Conservation (phyloP, 2,329 filamentous ascomycete genomes). For the Exophiala phaeomuriformis region DNA sequence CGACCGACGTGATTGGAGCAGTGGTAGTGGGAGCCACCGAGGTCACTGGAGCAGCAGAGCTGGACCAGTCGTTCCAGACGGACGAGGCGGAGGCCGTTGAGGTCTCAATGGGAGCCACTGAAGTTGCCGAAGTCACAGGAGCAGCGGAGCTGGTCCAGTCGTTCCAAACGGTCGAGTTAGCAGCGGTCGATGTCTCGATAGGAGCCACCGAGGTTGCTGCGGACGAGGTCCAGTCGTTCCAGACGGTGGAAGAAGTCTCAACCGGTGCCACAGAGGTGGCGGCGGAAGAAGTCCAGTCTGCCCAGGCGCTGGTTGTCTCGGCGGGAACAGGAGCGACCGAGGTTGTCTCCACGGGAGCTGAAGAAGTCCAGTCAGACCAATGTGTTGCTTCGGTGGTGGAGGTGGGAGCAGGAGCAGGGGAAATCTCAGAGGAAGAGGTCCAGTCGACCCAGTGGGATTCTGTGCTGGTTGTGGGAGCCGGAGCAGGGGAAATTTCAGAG, state of each 20-base stretch:
- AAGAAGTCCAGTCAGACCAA: conserved; percentile 1
- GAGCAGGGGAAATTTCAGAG: conserved; percentile 6
- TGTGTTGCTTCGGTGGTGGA: background rate
- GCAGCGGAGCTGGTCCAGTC: background rate
- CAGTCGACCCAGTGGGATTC: conserved; percentile 7
- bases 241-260: conserved; percentile 3
- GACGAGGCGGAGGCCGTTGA: background rate
- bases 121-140: background rate
- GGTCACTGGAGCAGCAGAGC: background rate
- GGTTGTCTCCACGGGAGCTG: background rate
- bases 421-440: background rate
- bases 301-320: background rate
- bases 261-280: conserved; percentile 1
- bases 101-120: background rate
- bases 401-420: background rate
- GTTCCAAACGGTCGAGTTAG: background rate
- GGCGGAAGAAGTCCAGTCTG: conserved; percentile 7
- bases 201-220: conserved; percentile 1
- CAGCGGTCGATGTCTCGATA: background rate
- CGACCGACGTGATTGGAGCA: conserved; percentile 2
- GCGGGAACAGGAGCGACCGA: background rate
- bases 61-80: background rate
- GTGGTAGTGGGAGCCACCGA: conserved; percentile 5
- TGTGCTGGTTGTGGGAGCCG: background rate
- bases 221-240: conserved; percentile 15